These are phyloP conservation scores for Aspergillus ellipticus DNA, from an alignment of 495 filamentous ascomycete genomes.

Conservation along the genomic window DNA sequence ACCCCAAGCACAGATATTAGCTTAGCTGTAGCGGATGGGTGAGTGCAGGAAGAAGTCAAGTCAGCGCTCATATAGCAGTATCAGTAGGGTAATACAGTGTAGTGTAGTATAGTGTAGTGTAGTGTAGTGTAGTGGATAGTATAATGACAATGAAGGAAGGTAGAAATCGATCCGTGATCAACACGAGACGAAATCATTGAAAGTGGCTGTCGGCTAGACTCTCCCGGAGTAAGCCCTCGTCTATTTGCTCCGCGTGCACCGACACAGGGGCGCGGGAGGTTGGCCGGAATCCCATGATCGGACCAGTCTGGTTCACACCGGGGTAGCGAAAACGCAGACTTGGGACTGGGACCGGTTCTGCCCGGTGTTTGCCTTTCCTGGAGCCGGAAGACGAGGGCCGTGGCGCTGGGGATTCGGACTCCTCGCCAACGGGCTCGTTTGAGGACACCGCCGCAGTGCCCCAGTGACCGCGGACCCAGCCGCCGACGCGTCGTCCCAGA, in stretches of 20 bases:
- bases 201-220: constrained; percentile 32
- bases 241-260: constrained; percentile 33
- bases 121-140: not conserved
- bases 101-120: not conserved
- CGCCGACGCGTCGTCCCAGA: constrained; percentile 45
- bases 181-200: not conserved
- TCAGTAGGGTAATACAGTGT: too few relatives aligned
- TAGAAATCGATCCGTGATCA: not conserved
- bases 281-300: constrained; percentile 39
- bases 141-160: constrained; percentile 4
- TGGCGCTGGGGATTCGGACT: not conserved
- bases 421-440: constrained; percentile 14
- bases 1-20: not conserved
- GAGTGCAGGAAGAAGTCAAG: too few relatives aligned
- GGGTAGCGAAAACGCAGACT: constrained; percentile 34
- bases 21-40: not conserved
- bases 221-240: constrained; percentile 40
- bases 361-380: not conserved
- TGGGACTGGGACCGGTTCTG: constrained; percentile 8
- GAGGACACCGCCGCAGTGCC: constrained; percentile 39
- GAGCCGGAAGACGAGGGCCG: constrained; percentile 7
- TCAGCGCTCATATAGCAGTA: too few relatives aligned
- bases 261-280: constrained; percentile 27
- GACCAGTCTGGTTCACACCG: constrained; percentile 48
- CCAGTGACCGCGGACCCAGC: constrained; percentile 56